Conservation (phyloP, 1,139 yeast genomes). For the Geotrichum bryndzae region DNA sequence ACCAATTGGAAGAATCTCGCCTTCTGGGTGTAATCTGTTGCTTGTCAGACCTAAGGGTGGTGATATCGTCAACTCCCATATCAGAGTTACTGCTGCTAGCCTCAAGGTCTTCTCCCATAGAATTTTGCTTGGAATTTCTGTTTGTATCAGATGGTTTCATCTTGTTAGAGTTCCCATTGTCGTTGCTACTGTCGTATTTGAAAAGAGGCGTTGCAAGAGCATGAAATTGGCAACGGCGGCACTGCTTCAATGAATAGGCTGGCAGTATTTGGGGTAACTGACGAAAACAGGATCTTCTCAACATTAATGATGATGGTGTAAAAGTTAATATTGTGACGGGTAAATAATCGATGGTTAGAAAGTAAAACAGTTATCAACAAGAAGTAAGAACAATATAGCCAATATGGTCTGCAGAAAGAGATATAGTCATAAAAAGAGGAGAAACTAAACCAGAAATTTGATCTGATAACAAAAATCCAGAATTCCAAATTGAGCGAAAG, state of each 20-base stretch:
- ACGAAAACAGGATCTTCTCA: not conserved
- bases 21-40: conserved; percentile 3
- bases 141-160: not conserved
- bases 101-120: not conserved
- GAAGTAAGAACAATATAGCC: not conserved
- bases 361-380: not conserved
- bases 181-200: not conserved
- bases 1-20: conserved; percentile 10
- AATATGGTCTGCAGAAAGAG: not conserved
- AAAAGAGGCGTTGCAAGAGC: not conserved
- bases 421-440: not conserved
- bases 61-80: not conserved
- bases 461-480: not conserved
- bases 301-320: not conserved
- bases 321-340: not conserved
- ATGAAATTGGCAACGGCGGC: not conserved
- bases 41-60: not conserved
- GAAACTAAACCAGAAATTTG: not conserved
- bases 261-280: not conserved
- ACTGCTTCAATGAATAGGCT: not conserved
- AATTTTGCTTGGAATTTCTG: not conserved
- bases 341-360: not conserved
- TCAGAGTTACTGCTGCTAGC: not conserved
- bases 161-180: not conserved
- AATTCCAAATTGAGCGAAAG: not conserved